phyloP scores from a whole-genome alignment of 176 grass and related monocot species.

The Cymbopogon citratus region DNA sequence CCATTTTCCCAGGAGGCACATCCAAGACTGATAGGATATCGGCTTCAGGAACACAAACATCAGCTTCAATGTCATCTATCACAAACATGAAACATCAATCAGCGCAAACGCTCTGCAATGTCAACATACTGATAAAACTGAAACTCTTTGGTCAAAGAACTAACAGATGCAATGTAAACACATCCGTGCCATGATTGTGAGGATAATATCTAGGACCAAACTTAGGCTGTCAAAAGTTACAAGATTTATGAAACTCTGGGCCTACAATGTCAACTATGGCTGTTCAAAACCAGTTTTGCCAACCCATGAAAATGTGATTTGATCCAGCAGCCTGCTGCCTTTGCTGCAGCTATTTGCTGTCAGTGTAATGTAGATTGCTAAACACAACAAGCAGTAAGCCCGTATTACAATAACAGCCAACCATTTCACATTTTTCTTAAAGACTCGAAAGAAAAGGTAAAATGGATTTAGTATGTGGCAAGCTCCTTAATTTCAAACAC shows the following conservation, averaged over 20 bases:
- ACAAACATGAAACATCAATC: constrained; percentile 26
- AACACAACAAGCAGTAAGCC: background rate
- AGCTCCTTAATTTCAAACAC: constrained; percentile 2
- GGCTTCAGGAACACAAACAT: constrained; percentile 54
- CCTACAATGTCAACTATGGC: background rate
- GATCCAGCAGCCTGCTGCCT: constrained; percentile 4
- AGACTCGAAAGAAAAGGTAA: background rate
- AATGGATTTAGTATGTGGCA: constrained; percentile 10
- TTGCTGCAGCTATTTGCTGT: background rate
- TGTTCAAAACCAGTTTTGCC: background rate
- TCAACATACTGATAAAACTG: background rate
- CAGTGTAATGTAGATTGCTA: background rate
- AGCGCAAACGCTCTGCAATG: constrained; percentile 17
- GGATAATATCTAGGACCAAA: constrained; percentile 15
- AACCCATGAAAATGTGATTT: background rate
- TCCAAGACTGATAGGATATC: constrained; percentile 85
- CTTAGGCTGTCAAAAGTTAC: background rate
- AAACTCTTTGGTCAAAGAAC: background rate
- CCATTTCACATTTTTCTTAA: constrained; percentile 15
- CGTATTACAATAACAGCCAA: constrained; percentile 11
- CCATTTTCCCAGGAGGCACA: constrained; percentile 97
- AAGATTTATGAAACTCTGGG: background rate
- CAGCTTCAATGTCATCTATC: constrained; percentile 52
- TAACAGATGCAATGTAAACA: constrained; percentile 13
- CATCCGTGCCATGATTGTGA: background rate